These are phyloP conservation scores for Starmerella tilneyi DNA, from an alignment of 805 yeast genomes.

Conservation along the genomic window DNA sequence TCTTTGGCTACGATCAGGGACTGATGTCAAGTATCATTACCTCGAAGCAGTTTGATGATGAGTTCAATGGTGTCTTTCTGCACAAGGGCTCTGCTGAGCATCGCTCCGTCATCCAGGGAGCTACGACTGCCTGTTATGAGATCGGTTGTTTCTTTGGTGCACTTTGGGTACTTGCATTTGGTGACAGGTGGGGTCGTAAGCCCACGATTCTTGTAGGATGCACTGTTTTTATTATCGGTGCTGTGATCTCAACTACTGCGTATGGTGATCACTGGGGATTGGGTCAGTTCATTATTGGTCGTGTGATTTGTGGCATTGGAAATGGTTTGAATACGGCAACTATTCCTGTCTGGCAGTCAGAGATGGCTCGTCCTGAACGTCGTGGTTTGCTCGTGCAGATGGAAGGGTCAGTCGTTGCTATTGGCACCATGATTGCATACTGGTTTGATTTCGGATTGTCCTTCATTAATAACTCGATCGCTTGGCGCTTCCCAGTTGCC, in stretches of 20 bases:
- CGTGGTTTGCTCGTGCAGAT: conserved; percentile 61
- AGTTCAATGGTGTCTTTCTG: conserved; percentile 40
- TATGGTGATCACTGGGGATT: conserved; percentile 36
- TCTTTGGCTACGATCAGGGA: conserved; percentile 32
- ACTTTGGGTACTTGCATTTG: conserved; percentile 47
- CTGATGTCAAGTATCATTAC: conserved; percentile 32
- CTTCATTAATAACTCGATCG: conserved; percentile 38
- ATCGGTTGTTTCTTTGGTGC: conserved; percentile 72
- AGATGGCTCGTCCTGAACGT: conserved; percentile 52
- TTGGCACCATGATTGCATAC: conserved; percentile 67
- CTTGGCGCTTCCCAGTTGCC: conserved; percentile 75
- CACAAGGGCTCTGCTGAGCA: conserved; percentile 30
- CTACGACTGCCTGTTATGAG: conserved; percentile 46
- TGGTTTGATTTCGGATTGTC: conserved; percentile 67
- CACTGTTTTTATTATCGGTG: conserved; percentile 48
- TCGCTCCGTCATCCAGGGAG: conserved; percentile 58
- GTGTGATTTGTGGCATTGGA: conserved; percentile 65
- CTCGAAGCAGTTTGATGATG: conserved; percentile 50
- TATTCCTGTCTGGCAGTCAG: conserved; percentile 75
- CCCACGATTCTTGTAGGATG: conserved; percentile 50
- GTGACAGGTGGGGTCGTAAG: conserved; percentile 59
- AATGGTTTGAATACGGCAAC: conserved; percentile 71
- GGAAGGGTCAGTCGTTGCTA: conserved; percentile 61
- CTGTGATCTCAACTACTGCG: conserved; percentile 46
- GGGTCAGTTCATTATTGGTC: conserved; percentile 65